Evolutionary conservation across 768 basidiomycete species (phyloP).

Genomic region (Leccinellum luteum): DNA sequence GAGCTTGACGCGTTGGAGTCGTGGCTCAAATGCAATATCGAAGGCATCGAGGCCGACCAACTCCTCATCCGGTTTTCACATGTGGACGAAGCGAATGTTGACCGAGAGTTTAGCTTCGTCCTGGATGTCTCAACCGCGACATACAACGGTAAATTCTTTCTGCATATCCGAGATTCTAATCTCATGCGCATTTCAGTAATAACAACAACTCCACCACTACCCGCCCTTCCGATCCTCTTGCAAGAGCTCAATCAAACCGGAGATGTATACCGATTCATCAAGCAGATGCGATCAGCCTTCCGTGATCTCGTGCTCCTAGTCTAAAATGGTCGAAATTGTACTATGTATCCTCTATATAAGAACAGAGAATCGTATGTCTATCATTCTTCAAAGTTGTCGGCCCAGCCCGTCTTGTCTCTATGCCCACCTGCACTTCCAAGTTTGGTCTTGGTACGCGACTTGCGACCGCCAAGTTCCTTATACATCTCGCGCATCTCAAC

Average conservation of each 20-base stretch:
- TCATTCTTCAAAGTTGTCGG: constrained; percentile 34
- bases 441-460: constrained; percentile 71
- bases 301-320: constrained; percentile 22
- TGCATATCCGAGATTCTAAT: background rate
- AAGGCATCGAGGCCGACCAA: constrained; percentile 72
- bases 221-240: constrained; percentile 63
- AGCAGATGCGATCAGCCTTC: constrained; percentile 58
- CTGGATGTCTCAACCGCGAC: constrained; percentile 63
- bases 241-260: constrained; percentile 67
- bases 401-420: constrained; percentile 83
- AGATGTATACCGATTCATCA: constrained; percentile 72
- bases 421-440: constrained; percentile 58
- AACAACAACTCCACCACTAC: constrained; percentile 72
- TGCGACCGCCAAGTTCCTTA: constrained; percentile 86
- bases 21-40: constrained; percentile 61
- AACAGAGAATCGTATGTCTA: background rate
- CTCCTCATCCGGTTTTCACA: constrained; percentile 72
- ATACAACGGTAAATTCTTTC: constrained; percentile 58
- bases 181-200: constrained; percentile 49
- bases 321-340: background rate
- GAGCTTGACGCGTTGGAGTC: constrained; percentile 60
- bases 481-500: constrained; percentile 88
- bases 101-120: constrained; percentile 69
- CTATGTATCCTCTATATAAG: constrained; percentile 1
- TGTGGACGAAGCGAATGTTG: constrained; percentile 55